Evolutionary conservation across 208 protist species (phyloP).

Genomic region (Trypanosoma cruzi): DNA sequence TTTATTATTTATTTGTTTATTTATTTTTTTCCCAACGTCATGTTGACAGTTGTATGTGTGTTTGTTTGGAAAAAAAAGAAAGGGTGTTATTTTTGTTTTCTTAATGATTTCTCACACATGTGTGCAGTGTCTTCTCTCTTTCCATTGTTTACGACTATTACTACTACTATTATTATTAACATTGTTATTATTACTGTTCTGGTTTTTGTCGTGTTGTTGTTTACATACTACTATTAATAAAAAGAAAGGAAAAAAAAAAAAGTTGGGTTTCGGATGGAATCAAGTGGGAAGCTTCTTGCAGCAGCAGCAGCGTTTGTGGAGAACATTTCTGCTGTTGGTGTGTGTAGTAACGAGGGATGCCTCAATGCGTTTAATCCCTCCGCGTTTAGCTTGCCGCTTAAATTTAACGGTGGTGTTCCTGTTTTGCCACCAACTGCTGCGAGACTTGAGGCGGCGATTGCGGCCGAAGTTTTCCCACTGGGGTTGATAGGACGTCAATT

Average conservation of each 20-base stretch:
- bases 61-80: too few relatives aligned
- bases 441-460: slow-evolving; percentile 5
- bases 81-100: too few relatives aligned
- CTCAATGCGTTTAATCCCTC: slow-evolving; percentile 35
- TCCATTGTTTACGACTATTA: too few relatives aligned
- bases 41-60: slow-evolving; percentile 22
- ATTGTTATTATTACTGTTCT: slow-evolving; percentile 27
- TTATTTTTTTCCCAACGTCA: background rate
- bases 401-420: background rate
- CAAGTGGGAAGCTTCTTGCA: background rate
- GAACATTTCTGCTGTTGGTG: slow-evolving; percentile 43
- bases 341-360: slow-evolving; percentile 36
- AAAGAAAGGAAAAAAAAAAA: too few relatives aligned
- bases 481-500: slow-evolving; percentile 36
- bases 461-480: slow-evolving; percentile 28
- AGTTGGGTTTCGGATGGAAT: background rate
- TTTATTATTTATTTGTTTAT: too few relatives aligned
- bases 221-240: too few relatives aligned
- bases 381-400: background rate
- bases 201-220: slow-evolving; percentile 15
- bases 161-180: slow-evolving; percentile 20
- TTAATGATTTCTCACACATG: too few relatives aligned
- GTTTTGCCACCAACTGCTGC: background rate
- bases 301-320: slow-evolving; percentile 32
- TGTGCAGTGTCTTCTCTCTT: too few relatives aligned